Base-by-base conservation (phyloP, 495 filamentous ascomycete species). In the Podospora pseudopauciseta region DNA sequence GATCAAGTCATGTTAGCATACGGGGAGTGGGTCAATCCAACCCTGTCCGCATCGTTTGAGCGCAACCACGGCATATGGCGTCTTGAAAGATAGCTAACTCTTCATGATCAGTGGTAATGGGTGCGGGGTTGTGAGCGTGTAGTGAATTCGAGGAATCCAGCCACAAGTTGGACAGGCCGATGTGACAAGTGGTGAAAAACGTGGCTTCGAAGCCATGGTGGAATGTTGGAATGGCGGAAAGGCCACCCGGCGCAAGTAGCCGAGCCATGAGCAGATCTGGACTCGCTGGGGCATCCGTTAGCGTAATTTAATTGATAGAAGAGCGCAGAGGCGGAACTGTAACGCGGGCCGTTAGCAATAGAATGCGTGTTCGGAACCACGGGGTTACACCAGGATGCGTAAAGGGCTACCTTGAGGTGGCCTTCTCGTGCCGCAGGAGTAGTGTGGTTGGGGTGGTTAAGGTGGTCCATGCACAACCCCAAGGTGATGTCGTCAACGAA, bases 281-380 rank as follows among this genome's bases (percentile, higher is more conserved):
- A 16, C 39, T 49, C 7, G 13, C 39, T 49, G 39, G 39, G 13
- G 9, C 39, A 49, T 49, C 39, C 39, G 39, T 49, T 49, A 49
- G 15, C 39, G 39, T 13, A 18, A 49, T 49, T 11, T 2, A 49
- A 49, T 18, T 11, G 2, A 49, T 6, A 61, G 13, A 18, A 28
- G 20, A 61, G 27, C 59, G 5, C 16, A 30, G 18, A 30, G 16
- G 20, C 23, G 59, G 59, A 30, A 30, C 27, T 61, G 27, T 58
- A 26, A 58, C 23, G 55, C 55, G 55, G 55, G 55, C 55, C 55
- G 55, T 26, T 58, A 58, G 19, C 23, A 58, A 58, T 58, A 58
- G n/a, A 26, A 58, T 26, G 55, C n/a, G 55, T 11, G n/a, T 20
- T 58, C 23, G 55, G 55, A 58, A 58, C 55, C 23, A 26, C 55